Base-by-base conservation (phyloP, 345 rosid species). In the Isatis tinctoria region DNA sequence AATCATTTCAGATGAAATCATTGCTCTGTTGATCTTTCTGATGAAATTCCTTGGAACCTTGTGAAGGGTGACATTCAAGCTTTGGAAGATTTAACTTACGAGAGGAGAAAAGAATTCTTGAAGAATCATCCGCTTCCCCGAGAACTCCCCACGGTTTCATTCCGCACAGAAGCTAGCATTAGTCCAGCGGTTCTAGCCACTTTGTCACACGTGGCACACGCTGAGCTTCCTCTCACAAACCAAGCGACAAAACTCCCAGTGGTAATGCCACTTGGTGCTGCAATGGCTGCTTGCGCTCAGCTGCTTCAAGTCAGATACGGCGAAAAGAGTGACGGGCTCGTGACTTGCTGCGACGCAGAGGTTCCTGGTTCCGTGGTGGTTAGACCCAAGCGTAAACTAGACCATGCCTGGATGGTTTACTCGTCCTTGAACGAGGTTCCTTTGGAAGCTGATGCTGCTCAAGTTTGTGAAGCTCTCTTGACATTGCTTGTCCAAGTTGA, bases 391-490 rank as follows among this genome's bases (percentile, higher is more conserved):
- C 91, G 94, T 6, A 90, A 88, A 71, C 44, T 92, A 77, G 98
- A 95, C 77, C 98, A 90, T 78, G 97, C 96, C 7, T 95, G 98
- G 99, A 95, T 95, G 98, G 98, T 92, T 45, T 95, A 95, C 74
- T 95, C 97, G 9, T 82, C 98, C 3, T 75, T 92, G 67, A 95
- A 83, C 26, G 93, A 92, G 18, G 85, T 76, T 67, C 75, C 91
- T 37, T 60, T 85, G 0, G 94, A 90, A 71, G 84, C 92, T 49
- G 90, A 85, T 63, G 92, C 99, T 70, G 86, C 96, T 51, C 93
- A 87, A 82, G 96, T 95, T 60, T 90, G 97, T 43, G 97, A 95
- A 74, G 96, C 99, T 39, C 87, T 92, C 49, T 80, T 90, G 82
- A 85, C 97, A 3, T 78, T 92, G 76, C 94, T 92, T 56, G 87